Base-by-base conservation (phyloP, 2,329 filamentous ascomycete genomes). In the Alternaria ventricosa region DNA sequence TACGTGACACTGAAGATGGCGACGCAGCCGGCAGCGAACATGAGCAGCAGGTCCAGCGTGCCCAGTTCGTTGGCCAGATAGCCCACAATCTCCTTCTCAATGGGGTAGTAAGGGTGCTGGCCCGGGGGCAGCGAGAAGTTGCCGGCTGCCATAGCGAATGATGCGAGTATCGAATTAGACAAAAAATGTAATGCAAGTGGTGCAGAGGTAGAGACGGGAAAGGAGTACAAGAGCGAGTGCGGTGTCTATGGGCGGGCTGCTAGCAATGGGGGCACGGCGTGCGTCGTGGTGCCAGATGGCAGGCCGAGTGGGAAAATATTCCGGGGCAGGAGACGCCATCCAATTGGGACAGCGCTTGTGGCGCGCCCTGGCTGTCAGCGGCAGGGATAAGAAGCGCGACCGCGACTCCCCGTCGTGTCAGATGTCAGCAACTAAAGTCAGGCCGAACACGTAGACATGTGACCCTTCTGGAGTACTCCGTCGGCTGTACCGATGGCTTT, bases 61-160 rank as follows among this genome's bases (percentile, higher is more conserved):
- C 85, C 83, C 74, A 86, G 85, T 63, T 89, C 86, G 76, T 94
- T 94, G 70, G 89, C 86, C 46, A 88, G 80, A 79, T 92, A 94
- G 64, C 84, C 86, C 3, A 84, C 80, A 61, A 95, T 87, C 18
- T 83, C 80, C 41, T 88, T 85, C 57, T 88, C 86, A 22, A 89
- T 75, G 6, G 92, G 92, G 74, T 91, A 93, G 81, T 92, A 94
- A 1, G 91, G 90, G 76, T 94, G 90, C 62, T 68, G 57, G 44
- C 63, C 67, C 45, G 63, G 60, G 41, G 66, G 43, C 57, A 66
- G 57, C 43, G 69, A 60, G 45, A 65, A 59, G 60, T 71, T 68
- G 30, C 23, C 28, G 44, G 49, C 64, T 23, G 46, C 47, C 67
- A 71, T 68, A 47, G 62, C 65, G 63, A 51, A 25, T 18, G 44